Evolutionary conservation across 768 basidiomycete species (phyloP), one percentile per base, ranked within the genome.

Genomic region (Russula abietina): DNA sequence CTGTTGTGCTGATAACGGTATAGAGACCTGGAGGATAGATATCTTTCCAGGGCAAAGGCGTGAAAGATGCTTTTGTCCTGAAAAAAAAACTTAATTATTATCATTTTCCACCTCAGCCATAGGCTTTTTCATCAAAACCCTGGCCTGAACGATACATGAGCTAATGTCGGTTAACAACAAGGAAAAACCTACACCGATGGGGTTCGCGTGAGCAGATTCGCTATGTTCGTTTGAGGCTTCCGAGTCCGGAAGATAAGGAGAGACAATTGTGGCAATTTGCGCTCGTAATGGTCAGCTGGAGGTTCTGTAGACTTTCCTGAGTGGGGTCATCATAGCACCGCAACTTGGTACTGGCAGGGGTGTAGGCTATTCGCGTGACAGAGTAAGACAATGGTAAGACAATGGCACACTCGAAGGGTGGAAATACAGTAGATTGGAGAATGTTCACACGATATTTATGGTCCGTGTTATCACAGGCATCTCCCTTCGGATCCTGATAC

Each of bases 311-410:
- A 59, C 53, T 10, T 28, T 64, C 30, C 46, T 59, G 12, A 59
- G 62, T 5, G 52, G 12, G 41, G 51, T 54, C 30, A 57, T 46
- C 62, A 64, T 55, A 7, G 46, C 22, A 36, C 53, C 30, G 32
- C 16, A 2, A 30, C 28, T 30, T 16, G 36, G 52, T 16, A 36
- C 22, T 1, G 11, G 33, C 33, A 1, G 3, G 4, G 36, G 36
- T 36, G 11, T 36, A 16, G 33, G 10, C 43, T 48, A 11, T 32
- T 46, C 8, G n/a, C n/a, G 19, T 41, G 30, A 50, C 30, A 58
- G n/a, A 10, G 4, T 45, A 46, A 38, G 38, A 39, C n/a, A 16
- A 30, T 30, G 28, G 28, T 4, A 46, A 32, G 33, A 3, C 11
- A 24, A 5, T 10, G 14, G 30, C 28, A 12, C 28, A 14, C 32